Conservation (phyloP, 805 yeast genomes). For the Maudiozyma pseudohumilis region DNA sequence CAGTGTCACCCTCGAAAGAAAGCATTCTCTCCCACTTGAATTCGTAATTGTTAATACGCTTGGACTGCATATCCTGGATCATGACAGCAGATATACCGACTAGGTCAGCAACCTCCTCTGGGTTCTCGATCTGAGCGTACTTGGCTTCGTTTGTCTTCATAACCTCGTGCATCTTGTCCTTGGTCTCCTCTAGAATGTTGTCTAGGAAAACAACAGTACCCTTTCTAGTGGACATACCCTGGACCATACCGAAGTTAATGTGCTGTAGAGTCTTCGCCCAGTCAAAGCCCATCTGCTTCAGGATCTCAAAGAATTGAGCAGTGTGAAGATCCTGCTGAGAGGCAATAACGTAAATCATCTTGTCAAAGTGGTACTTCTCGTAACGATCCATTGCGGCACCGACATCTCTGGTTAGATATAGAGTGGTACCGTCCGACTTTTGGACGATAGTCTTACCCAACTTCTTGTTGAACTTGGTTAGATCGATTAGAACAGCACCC, state of each 20-base stretch:
- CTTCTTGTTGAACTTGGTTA: constrained; percentile 77
- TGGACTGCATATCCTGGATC: constrained; percentile 98
- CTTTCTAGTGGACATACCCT: constrained; percentile 96
- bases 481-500: constrained; percentile 84
- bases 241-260: constrained; percentile 94
- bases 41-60: constrained; percentile 90
- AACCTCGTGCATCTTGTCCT: constrained; percentile 89
- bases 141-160: constrained; percentile 88
- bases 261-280: constrained; percentile 81
- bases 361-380: constrained; percentile 75
- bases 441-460: constrained; percentile 87
- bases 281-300: constrained; percentile 79
- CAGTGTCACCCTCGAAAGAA: constrained; percentile 98
- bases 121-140: constrained; percentile 86
- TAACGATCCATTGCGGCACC: constrained; percentile 94
- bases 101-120: constrained; percentile 89
- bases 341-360: constrained; percentile 93
- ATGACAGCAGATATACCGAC: constrained; percentile 95
- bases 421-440: constrained; percentile 90
- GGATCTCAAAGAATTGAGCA: constrained; percentile 88
- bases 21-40: constrained; percentile 98
- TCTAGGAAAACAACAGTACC: constrained; percentile 98
- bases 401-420: constrained; percentile 90
- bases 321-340: constrained; percentile 91
- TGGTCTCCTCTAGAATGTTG: constrained; percentile 84